A percentile compares a stretch with the other conserved stretches of the same genome.
Evolutionary conservation across 257 asterid genomes (phyloP).

Genomic region (Prunella vulgaris): DNA sequence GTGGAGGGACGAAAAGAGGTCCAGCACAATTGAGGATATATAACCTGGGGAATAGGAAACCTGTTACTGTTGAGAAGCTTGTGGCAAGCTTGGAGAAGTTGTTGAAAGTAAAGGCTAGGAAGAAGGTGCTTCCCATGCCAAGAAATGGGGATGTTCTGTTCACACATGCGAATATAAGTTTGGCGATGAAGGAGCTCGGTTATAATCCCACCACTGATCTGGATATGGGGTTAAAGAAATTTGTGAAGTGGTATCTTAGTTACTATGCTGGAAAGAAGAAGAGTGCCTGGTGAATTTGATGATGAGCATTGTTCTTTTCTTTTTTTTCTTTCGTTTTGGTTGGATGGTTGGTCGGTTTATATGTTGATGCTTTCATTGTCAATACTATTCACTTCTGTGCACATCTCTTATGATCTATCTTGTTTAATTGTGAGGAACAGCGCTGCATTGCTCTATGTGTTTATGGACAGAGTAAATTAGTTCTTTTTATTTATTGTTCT

Average conservation of each 20-base stretch:
- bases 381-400: too few relatives aligned
- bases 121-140: slow-evolving; percentile 51
- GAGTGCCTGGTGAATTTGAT: slow-evolving; percentile 44
- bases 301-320: not conserved
- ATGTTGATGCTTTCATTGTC: slow-evolving; percentile 11
- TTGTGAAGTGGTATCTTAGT: slow-evolving; percentile 62
- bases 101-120: slow-evolving; percentile 62
- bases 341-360: not conserved
- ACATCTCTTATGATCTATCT: too few relatives aligned
- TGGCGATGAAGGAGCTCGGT: slow-evolving; percentile 63
- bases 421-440: not conserved
- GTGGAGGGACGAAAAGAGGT: slow-evolving; percentile 60
- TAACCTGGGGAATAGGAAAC: slow-evolving; percentile 67
- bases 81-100: slow-evolving; percentile 66
- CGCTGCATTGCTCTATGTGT: slow-evolving; percentile 15
- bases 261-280: slow-evolving; percentile 63
- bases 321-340: not conserved
- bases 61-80: slow-evolving; percentile 56
- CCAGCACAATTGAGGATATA: slow-evolving; percentile 55
- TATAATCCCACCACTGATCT: slow-evolving; percentile 61
- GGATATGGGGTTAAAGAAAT: slow-evolving; percentile 61
- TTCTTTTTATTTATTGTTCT: slow-evolving; percentile 24
- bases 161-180: slow-evolving; percentile 65
- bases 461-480: slow-evolving; percentile 23
- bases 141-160: slow-evolving; percentile 69